Base-by-base conservation (phyloP, 2,329 filamentous ascomycete genomes). In the Ceratocystis papillata region DNA sequence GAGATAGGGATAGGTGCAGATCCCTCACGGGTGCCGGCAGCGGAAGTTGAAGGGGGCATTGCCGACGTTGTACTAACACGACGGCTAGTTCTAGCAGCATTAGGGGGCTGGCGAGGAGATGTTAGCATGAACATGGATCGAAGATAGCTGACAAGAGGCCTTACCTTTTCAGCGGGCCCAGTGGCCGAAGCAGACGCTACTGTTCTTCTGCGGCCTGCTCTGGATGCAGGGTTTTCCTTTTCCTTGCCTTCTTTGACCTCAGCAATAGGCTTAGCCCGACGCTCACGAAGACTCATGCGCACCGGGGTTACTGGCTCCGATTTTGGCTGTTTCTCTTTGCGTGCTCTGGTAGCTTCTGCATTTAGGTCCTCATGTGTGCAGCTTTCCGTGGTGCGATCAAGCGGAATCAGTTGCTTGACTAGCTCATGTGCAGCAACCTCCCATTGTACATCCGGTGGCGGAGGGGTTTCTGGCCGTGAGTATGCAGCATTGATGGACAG, bases 401-500 rank as follows among this genome's bases (percentile, higher is more conserved):
- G 79, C 0, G 93, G 94, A 66, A 96, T 88, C 25, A 97, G 81
- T 3, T 95, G 75, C 73, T 89, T 91, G 71, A 86, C 89, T 12
- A 97, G 77, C 73, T 96, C 91, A 71, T 90, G 83, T 0, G 89
- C 83, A n/a, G 92, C 91, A 33, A 87, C 82, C 0, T 87, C 83
- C 94, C 93, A 97, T 55, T 89, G 82, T 0, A 97, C 87, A 57
- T 92, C 88, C 2, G 92, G 90, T 0, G 87, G 83, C 7, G 89
- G 89, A 0, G 87, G 87, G 2, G 86, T 84, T 2, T 83, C 79
- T 37, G 79, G 75, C 46, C 80, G 76, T 17, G 76, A 75, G 25
- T 77, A 75, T 28, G 78, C 73, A 62, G 74, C 74, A 69, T 73
- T 72, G n/a, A 68, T 66, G 8, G 64, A 68, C 60, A 62, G 1